phyloP scores from a whole-genome alignment of 2,329 filamentous ascomycete genomes.

The Ceratocystis smalleyi region DNA sequence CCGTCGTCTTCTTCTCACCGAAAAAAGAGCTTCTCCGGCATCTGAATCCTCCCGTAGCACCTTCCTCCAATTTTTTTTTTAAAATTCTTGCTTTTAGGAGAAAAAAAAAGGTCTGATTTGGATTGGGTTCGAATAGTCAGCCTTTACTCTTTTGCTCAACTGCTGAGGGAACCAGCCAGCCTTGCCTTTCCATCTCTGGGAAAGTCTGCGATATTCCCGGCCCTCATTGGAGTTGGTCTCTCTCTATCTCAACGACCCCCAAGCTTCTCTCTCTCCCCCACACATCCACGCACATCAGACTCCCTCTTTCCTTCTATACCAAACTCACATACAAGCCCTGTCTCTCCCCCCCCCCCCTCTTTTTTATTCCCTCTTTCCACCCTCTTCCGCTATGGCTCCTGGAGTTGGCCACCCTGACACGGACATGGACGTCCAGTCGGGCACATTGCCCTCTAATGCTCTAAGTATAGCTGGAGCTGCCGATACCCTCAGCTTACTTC shows the following conservation, averaged over 20 bases:
- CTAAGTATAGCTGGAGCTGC: constrained; percentile 25
- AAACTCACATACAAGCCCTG: too few species aligned
- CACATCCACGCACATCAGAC: too few species aligned
- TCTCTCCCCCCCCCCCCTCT: neutral
- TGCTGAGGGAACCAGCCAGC: neutral
- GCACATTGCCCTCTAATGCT: constrained; percentile 22
- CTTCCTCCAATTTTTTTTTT: constrained; percentile 14
- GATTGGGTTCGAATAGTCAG: neutral
- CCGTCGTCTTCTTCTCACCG: neutral
- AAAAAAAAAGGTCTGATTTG: neutral
- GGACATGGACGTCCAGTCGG: constrained; percentile 21
- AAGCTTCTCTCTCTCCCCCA: neutral
- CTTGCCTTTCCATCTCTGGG: constrained; percentile 2
- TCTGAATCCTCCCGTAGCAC: neutral
- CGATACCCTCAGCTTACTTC: constrained; percentile 33
- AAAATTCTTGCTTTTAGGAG: constrained; percentile 7
- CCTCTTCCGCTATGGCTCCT: constrained; percentile 23
- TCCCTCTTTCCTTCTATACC: neutral
- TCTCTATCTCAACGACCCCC: neutral
- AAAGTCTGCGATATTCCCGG: neutral
- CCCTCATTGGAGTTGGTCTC: neutral
- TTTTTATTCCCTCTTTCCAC: neutral
- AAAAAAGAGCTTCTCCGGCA: neutral
- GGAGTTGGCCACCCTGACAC: constrained; percentile 25
- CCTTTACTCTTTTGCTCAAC: neutral